Base-by-base conservation (phyloP, 768 basidiomycete species). In the Sporobolomyces pararoseus region DNA sequence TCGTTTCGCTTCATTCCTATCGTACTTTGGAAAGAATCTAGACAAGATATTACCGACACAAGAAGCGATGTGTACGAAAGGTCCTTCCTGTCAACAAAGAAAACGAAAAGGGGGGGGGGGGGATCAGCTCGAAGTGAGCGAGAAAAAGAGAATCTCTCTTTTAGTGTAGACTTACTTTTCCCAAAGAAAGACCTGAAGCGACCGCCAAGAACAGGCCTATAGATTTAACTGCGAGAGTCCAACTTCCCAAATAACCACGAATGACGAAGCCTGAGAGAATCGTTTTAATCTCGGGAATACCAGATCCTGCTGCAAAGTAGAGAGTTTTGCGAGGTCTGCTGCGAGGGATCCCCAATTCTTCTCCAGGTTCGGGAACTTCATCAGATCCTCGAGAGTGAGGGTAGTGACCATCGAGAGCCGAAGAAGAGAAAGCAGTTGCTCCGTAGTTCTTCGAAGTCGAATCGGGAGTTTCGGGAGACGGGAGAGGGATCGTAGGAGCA, bases 241-340 rank as follows among this genome's bases (percentile, higher is more conserved):
- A 87, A 31, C 83, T 88, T 29, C 96, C 96, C 44, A 99, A 88
- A 78, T 95, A 99, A 23, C 96, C 96, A 70, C 96, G 91, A 65
- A 99, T 96, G 31, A 97, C 94, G 77, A 96, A 97, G 42, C 94
- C 91, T 58, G 89, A 90, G 51, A 95, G 83, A 65, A 95, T 92
- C 0, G 90, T 90, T 79, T 99, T 99, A 78, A 99, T 88, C 79
- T 99, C 95, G 0, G 94, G 93, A 65, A 98, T 94, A 55, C 96
- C 96, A 76, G 89, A 90, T 25, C 96, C 96, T 25, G 92, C 91
- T 14, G 96, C 91, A 54, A 64, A 68, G 59, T 70, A 72, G 52
- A 61, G 72, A 70, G 73, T 51, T 49, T 73, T 77, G 17, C 76
- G 13, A 2, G 75, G 73, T 19, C 63, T 29, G 31, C 25, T 54